Evolutionary conservation across 2,329 filamentous ascomycete genomes (phyloP), one percentile per base, ranked within the genome.

Genomic region (Fusarium sp.): DNA sequence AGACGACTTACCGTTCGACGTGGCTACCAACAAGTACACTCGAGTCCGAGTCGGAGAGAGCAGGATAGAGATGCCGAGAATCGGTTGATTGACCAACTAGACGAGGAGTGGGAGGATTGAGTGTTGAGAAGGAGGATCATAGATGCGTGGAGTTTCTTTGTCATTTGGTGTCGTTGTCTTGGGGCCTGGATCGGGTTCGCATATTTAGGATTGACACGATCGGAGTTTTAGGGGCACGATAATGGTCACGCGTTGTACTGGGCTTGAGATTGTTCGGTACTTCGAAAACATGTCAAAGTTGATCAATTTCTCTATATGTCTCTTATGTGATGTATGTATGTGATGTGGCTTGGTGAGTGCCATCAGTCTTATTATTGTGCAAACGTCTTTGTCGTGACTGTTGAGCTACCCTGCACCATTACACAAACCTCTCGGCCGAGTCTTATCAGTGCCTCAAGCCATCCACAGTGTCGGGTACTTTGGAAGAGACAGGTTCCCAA

Each of bases 31-130:
- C 85, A 90, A 45, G 84, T 95, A 29, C 87, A 87, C 41, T 82
- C 85, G 19, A 88, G 86, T 52, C 84, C 87, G 16, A 86, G 80
- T 72, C 84, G 86, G 42, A 82, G 84, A 63, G 82, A 83, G 68
- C 80, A 86, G 74, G 85, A 85, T 77, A 81, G 86, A 62, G 95
- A 98, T 66, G 95, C 94, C 61, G 96, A 98, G 83, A 98, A 98
- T 81, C 86, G 94, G 71, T 83, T 98, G 76, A 98, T 99, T 80
- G 95, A 98, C 81, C 94, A 98, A 82, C 86, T 98, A 66, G 96
- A 98, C 78, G 95, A 98, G 81, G 95, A 98, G 80, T 98, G 95
- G 95, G 95, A 98, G 76, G 95, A 97, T 72, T 91, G 29, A 68
- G 35, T 23, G 35, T 31, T 55, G 38, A 23, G 11, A 7, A 48